Conservation (phyloP, 805 yeast genomes). For the Metschnikowia shivogae region DNA sequence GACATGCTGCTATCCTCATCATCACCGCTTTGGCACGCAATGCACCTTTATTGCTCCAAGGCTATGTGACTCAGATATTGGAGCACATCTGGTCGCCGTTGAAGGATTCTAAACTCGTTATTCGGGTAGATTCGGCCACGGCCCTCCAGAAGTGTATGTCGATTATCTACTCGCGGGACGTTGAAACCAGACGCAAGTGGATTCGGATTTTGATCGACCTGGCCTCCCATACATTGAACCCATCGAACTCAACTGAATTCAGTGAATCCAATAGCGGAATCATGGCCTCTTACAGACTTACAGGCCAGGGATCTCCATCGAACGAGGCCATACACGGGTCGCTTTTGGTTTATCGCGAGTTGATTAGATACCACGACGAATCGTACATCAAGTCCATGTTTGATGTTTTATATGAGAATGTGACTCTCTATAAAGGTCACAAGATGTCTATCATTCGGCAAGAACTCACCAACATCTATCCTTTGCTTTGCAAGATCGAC, state of each 20-base stretch:
- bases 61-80: conserved; percentile 71
- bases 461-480: conserved; percentile 80
- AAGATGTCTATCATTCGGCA: conserved; percentile 70
- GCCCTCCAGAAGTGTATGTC: conserved; percentile 74
- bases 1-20: conserved; percentile 87
- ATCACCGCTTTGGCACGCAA: conserved; percentile 80
- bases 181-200: conserved; percentile 68
- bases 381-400: conserved; percentile 66
- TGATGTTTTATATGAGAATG: conserved; percentile 71
- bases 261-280: conserved; percentile 8
- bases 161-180: conserved; percentile 77
- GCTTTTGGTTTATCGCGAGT: conserved; percentile 73
- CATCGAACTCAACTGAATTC: conserved; percentile 9
- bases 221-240: conserved; percentile 55
- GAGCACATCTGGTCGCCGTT: conserved; percentile 86
- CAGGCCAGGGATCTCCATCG: conserved; percentile 21
- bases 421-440: conserved; percentile 72
- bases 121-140: conserved; percentile 80
- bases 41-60: conserved; percentile 79
- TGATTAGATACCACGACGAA: conserved; percentile 64
- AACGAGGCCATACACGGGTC: conserved; percentile 85
- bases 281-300: conserved; percentile 6
- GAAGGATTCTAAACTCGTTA: conserved; percentile 68
- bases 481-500: conserved; percentile 76
- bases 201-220: conserved; percentile 64